Conservation (phyloP, 768 basidiomycete species). For the Agaricus subrufescens region DNA sequence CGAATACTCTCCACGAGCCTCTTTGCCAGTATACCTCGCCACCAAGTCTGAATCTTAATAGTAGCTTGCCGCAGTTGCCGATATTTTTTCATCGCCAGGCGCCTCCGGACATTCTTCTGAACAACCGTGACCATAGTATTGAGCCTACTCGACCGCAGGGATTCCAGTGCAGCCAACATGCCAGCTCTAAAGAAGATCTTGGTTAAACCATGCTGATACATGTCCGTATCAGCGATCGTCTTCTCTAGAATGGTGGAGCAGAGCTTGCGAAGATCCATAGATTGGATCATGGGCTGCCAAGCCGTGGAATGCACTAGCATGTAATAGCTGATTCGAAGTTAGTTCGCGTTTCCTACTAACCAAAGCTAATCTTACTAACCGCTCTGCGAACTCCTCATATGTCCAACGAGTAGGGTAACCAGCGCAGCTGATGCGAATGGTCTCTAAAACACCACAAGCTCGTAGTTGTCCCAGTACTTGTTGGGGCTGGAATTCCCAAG, state of each 20-base stretch:
- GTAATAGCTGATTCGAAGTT: constrained; percentile 67
- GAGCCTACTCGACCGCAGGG: constrained; percentile 80
- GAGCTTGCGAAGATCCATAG: constrained; percentile 72
- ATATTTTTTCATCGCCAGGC: constrained; percentile 81
- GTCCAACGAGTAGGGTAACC: constrained; percentile 98
- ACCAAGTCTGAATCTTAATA: constrained; percentile 90
- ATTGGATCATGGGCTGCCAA: constrained; percentile 85
- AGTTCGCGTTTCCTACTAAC: background rate
- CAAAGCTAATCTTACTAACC: constrained; percentile 43
- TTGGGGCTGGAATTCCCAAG: constrained; percentile 96
- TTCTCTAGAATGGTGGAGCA: constrained; percentile 81
- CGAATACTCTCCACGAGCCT: constrained; percentile 67
- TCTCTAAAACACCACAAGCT: constrained; percentile 98
- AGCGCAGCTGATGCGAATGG: constrained; percentile 97
- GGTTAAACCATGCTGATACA: constrained; percentile 94
- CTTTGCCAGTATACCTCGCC: constrained; percentile 82
- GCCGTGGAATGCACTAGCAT: constrained; percentile 87
- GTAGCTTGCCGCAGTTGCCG: constrained; percentile 63
- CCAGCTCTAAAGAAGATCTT: constrained; percentile 99
- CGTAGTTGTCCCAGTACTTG: constrained; percentile 93
- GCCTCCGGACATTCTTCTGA: constrained; percentile 94
- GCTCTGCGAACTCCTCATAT: constrained; percentile 97
- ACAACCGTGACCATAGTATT: constrained; percentile 92
- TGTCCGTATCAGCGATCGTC: constrained; percentile 91
- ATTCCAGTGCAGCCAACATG: constrained; percentile 95